A percentile compares a stretch with the other conserved stretches of the same genome.
Conservation (phyloP, 2,329 filamentous ascomycete genomes). For the Fusarium nodosum region DNA sequence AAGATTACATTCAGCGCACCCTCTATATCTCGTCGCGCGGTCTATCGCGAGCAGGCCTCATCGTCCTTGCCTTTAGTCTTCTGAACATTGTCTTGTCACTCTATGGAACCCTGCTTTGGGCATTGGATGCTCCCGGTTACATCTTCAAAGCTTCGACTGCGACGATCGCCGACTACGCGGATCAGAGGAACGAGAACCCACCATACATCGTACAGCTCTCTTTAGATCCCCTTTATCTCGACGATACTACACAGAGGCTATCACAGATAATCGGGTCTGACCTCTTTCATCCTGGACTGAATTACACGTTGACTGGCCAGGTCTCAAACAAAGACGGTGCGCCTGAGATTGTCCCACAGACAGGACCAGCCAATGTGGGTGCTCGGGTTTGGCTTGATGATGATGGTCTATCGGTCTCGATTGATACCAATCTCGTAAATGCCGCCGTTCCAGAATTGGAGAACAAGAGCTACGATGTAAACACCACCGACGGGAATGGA, state of each 20-base stretch:
- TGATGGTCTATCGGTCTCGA: slow-evolving; percentile 26
- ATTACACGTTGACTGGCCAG: slow-evolving; percentile 34
- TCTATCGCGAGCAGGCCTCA: slow-evolving; percentile 21
- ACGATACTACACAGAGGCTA: not conserved
- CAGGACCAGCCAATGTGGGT: not conserved
- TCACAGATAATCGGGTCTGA: slow-evolving; percentile 23
- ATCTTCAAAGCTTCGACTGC: slow-evolving; percentile 16
- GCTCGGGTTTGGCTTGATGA: slow-evolving; percentile 39
- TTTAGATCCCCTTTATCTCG: not conserved
- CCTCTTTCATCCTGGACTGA: slow-evolving; percentile 23
- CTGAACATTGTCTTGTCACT: slow-evolving; percentile 24
- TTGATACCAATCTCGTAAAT: slow-evolving; percentile 4
- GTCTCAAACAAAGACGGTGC: not conserved
- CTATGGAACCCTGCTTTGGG: slow-evolving; percentile 40
- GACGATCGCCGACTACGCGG: slow-evolving; percentile 15
- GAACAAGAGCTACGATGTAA: not conserved
- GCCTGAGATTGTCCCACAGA: slow-evolving; percentile 2
- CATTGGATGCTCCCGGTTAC: slow-evolving; percentile 35
- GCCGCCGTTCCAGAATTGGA: rapidly evolving
- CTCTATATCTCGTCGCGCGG: slow-evolving; percentile 33
- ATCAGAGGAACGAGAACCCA: slow-evolving; percentile 7
- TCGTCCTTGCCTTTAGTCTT: slow-evolving; percentile 28
- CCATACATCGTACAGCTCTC: slow-evolving; percentile 35
- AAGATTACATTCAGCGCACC: slow-evolving; percentile 35
- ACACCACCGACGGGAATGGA: not conserved